Evolutionary conservation across 2,329 filamentous ascomycete species (phyloP).

Genomic region (Cercospora sp.): DNA sequence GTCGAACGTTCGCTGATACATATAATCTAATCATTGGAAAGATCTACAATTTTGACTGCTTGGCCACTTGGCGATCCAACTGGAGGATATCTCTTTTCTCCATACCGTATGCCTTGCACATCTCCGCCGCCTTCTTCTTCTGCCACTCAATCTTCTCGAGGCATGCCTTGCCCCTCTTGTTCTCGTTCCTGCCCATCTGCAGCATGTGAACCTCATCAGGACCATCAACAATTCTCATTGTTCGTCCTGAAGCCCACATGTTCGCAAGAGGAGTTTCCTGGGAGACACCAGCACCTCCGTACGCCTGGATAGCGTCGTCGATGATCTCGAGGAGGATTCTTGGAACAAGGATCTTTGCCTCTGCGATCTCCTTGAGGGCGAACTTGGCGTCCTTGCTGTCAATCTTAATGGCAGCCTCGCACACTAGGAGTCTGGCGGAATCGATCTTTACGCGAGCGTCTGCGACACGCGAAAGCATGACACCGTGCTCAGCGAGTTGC

Average conservation of each 20-base stretch:
- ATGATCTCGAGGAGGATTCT: slow-evolving; percentile 80
- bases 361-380: slow-evolving; percentile 87
- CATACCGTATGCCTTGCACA: slow-evolving; percentile 62
- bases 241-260: slow-evolving; percentile 39
- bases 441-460: slow-evolving; percentile 92
- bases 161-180: slow-evolving; percentile 60
- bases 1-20: not conserved
- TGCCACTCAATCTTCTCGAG: slow-evolving; percentile 64
- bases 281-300: slow-evolving; percentile 83
- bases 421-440: slow-evolving; percentile 80
- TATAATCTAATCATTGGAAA: not conserved
- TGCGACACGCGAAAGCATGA: slow-evolving; percentile 93
- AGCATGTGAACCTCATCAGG: slow-evolving; percentile 92
- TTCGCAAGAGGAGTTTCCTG: slow-evolving; percentile 89
- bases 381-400: slow-evolving; percentile 85
- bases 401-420: slow-evolving; percentile 95
- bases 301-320: slow-evolving; percentile 83
- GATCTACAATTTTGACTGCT: slow-evolving; percentile 44
- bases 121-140: slow-evolving; percentile 62
- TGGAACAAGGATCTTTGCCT: slow-evolving; percentile 91
- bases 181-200: slow-evolving; percentile 80
- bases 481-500: slow-evolving; percentile 81
- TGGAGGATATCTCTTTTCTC: slow-evolving; percentile 45
- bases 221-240: slow-evolving; percentile 61
- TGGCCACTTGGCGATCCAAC: slow-evolving; percentile 39